Conservation (phyloP, 345 rosid species). For the Brassica rapa region DNA sequence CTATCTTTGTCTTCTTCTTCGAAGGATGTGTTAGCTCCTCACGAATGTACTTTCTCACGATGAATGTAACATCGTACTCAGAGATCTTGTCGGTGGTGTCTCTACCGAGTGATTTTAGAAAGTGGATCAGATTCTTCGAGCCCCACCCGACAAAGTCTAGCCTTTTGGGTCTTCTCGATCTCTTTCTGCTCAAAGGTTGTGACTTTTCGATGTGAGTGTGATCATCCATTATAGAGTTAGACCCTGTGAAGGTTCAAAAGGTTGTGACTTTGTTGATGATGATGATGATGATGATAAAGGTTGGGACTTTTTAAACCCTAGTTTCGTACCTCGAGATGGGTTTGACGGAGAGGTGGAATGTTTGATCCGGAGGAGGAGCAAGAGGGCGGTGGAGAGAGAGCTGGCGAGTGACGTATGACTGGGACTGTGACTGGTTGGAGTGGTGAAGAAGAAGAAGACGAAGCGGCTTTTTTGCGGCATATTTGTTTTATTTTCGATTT, state of each 20-base stretch:
- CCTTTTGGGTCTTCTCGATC: slow-evolving; percentile 47
- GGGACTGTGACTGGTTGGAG: not conserved
- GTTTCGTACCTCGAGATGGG: not conserved
- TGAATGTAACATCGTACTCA: slow-evolving; percentile 47
- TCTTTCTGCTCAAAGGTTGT: slow-evolving; percentile 33
- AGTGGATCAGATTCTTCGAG: slow-evolving; percentile 60
- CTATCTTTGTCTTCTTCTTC: slow-evolving; percentile 35
- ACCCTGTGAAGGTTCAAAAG: not conserved
- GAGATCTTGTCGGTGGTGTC: slow-evolving; percentile 51
- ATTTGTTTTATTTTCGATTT: not conserved
- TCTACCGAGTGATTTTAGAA: slow-evolving; percentile 58
- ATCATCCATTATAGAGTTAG: slow-evolving; percentile 33
- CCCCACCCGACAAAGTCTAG: slow-evolving; percentile 72
- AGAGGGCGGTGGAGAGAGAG: not conserved
- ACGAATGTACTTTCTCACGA: slow-evolving; percentile 49
- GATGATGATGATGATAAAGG: not conserved
- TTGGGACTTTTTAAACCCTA: not conserved
- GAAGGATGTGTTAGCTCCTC: slow-evolving; percentile 38
- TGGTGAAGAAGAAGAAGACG: slow-evolving; percentile 2
- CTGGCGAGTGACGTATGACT: not conserved
- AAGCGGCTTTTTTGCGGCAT: not conserved
- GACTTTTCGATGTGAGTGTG: slow-evolving; percentile 18
- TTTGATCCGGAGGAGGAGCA: not conserved
- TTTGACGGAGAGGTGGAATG: not conserved
- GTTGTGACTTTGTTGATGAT: slow-evolving; percentile 3